Evolutionary conservation across 1,284 basidiomycete species (phyloP).

Genomic region (Singerocomus inundabilis): DNA sequence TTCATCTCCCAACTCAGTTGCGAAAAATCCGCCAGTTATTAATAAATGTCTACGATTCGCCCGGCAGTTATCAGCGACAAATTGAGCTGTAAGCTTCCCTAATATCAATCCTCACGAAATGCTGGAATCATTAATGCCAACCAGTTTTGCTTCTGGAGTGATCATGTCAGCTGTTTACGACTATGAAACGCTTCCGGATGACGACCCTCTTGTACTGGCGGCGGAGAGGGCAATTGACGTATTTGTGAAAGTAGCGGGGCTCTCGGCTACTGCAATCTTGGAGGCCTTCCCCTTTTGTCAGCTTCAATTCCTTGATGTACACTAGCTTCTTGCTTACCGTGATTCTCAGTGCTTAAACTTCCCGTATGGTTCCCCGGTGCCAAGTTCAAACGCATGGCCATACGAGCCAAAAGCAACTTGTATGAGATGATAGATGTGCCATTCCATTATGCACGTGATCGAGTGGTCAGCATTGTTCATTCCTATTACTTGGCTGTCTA

Average conservation of each 20-base stretch:
- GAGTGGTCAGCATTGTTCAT: slow-evolving; percentile 18
- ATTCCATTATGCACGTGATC: slow-evolving; percentile 30
- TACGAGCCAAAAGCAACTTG: slow-evolving; percentile 31
- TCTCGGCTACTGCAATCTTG: slow-evolving; percentile 28
- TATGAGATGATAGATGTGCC: slow-evolving; percentile 31
- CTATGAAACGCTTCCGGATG: slow-evolving; percentile 30
- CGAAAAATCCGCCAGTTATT: slow-evolving; percentile 32
- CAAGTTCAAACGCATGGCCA: slow-evolving; percentile 29
- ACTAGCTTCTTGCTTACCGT: slow-evolving; percentile 14
- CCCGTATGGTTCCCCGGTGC: slow-evolving; percentile 33
- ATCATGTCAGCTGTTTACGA: slow-evolving; percentile 37
- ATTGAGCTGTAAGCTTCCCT: slow-evolving; percentile 30
- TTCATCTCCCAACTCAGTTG: slow-evolving; percentile 29
- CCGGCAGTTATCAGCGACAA: slow-evolving; percentile 29
- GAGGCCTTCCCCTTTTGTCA: slow-evolving; percentile 35
- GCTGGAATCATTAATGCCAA: neutral
- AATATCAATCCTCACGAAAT: neutral
- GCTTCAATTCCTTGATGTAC: slow-evolving; percentile 17
- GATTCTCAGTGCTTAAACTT: slow-evolving; percentile 28
- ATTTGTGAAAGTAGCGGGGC: slow-evolving; percentile 28
- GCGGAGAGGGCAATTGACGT: slow-evolving; percentile 32
- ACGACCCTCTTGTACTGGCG: slow-evolving; percentile 28
- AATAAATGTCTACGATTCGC: slow-evolving; percentile 20
- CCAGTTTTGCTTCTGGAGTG: slow-evolving; percentile 31
- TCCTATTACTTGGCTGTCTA: neutral